Evolutionary conservation across 2,329 filamentous ascomycete species (phyloP), one percentile per base, ranked within the genome.

Genomic region (Fusarium fracticaudum): DNA sequence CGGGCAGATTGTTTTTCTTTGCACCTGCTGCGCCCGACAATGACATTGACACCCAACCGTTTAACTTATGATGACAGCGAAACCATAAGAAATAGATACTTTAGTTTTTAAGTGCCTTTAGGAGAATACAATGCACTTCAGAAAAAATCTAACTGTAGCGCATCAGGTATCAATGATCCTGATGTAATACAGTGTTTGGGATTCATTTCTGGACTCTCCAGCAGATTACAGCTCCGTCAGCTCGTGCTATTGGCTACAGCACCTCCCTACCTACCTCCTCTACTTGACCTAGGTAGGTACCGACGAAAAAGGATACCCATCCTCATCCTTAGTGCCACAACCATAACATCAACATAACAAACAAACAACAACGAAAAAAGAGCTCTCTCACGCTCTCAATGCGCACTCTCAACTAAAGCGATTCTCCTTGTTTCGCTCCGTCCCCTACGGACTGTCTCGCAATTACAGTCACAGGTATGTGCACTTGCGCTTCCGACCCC

Each of bases 401-500:
- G 76, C 76, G 72, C 71, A 73, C 68, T 55, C 57, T 55, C 69
- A 60, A 35, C 37, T 44, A 58, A 63, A 54, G 64, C 73, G 53
- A 66, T 67, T 38, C 57, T n/a, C 50, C 43, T 51, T 53, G 54
- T 63, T 55, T 67, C 73, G 68, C 67, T 67, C 67, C 51, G 73
- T 59, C 50, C 64, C 55, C 71, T 53, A 67, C 67, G 68, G 70
- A 69, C 69, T 73, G 70, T 69, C 64, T 63, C 40, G 58, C 58
- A 69, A 67, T 57, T 57, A 63, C 11, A 48, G 57, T 60, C 62
- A 70, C 57, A 76, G 73, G 76, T 77, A 77, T 67, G 76, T 29
- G 45, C 35, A 31, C 29, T 57, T 55, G 55, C 37, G 37, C 26
- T 48, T 45, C 38, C 40, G 31, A 24, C 29, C 62, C 47, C 47